Evolutionary conservation across 108 stramenopile genomes (phyloP), one percentile per base, ranked within the genome.

Genomic region (Cyclotella baltica): DNA sequence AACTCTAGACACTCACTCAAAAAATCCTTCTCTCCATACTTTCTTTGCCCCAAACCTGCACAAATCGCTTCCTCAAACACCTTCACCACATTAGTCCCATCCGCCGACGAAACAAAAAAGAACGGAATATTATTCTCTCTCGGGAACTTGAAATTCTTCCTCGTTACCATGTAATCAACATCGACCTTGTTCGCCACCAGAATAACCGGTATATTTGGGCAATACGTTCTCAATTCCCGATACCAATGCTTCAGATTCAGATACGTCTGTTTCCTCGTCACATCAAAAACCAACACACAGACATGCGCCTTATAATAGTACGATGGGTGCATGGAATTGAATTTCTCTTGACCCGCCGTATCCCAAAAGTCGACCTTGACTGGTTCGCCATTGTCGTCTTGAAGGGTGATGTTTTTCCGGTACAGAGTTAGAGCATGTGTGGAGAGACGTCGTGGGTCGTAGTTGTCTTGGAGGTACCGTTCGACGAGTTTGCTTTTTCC

Each of bases 181-280:
- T 96, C 93, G 19, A 96, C 92, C 71, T 96, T 96, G 83, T 96
- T 96, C 16, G 95, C 95, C 11, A 96, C 90, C 5, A 92, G 52
- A 28, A 96, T 79, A 48, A 76, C 77, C 19, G 95, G 95, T 43
- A 94, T 92, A 57, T 79, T 65, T 25, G 80, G 80, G 69, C 90
- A 92, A 81, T 88, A 81, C 35, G 81, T 51, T 29, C 92, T 58
- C 15, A 96, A 77, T 77, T 96, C 95, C 43, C 68, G 48, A 75
- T 92, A 93, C 92, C 94, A 93, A 22, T 89, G 65, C 33, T 79
- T 33, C 6, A 96, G 86, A 70, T 94, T 88, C 72, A 88, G 77
- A 76, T 96, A 96, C 11, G 94, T 94, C 37, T 72, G 71, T 64
- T 88, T 88, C 28, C 89, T 67, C 31, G 89, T 90, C 30, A 88